phyloP scores from a whole-genome alignment of 805 yeast genomes.

The Candida krabiensis region DNA sequence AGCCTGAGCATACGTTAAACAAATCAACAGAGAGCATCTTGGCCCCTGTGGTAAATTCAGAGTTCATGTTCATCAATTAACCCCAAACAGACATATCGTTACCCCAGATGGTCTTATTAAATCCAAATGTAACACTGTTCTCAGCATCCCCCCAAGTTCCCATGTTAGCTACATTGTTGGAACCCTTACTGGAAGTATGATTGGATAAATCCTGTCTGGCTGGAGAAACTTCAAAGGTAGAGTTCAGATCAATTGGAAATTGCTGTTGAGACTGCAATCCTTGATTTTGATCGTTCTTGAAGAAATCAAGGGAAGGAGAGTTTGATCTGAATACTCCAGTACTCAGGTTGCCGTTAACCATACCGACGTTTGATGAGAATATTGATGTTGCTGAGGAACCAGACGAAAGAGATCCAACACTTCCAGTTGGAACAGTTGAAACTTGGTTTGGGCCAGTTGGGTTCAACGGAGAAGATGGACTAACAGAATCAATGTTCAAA shows the following conservation, averaged over 20 bases:
- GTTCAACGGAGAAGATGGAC: not conserved
- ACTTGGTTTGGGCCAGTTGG: not conserved
- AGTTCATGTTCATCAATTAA: conserved; percentile 3
- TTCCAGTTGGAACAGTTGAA: not conserved
- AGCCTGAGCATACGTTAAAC: too few relatives aligned
- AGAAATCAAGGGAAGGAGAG: not conserved
- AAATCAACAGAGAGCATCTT: too few relatives aligned
- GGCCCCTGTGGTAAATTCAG: not conserved
- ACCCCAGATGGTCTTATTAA: conserved; percentile 24
- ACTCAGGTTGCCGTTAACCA: not conserved
- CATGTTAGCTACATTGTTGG: not conserved
- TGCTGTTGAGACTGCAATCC: not conserved
- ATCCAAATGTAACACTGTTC: conserved; percentile 5
- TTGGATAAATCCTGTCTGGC: not conserved
- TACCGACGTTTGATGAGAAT: not conserved
- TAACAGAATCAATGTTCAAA: not conserved
- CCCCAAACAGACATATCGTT: conserved; percentile 28
- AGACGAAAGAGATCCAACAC: not conserved
- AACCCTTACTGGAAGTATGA: not conserved
- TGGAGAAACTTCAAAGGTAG: not conserved
- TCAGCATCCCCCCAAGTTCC: not conserved
- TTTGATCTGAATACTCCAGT: not conserved
- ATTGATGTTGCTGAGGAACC: not conserved
- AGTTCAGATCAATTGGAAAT: not conserved
- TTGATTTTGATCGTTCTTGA: not conserved